Evolutionary conservation across 2,329 filamentous ascomycete species (phyloP).

Genomic region (Xylaria sp.): DNA sequence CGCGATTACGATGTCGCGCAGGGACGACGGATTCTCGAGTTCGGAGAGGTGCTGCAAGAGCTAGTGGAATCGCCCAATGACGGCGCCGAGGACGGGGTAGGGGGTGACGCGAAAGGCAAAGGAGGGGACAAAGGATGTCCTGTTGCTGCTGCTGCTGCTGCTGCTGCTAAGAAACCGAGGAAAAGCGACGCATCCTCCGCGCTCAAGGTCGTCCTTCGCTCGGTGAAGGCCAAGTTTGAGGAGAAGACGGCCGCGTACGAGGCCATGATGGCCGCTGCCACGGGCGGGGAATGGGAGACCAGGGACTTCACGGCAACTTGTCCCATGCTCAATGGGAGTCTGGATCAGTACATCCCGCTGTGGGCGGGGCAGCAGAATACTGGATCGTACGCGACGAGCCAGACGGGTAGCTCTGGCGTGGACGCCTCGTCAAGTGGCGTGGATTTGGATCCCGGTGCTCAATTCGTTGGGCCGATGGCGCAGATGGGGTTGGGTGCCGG

Average conservation of each 20-base stretch:
- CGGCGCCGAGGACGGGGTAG: neutral
- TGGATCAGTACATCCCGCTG: constrained; percentile 58
- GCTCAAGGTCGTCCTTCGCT: constrained; percentile 58
- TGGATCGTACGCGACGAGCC: constrained; percentile 23
- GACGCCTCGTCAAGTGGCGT: constrained; percentile 16
- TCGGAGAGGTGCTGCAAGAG: constrained; percentile 45
- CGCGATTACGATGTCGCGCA: constrained; percentile 51
- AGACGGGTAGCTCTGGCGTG: constrained; percentile 18
- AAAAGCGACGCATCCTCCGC: constrained; percentile 58
- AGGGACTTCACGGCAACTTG: constrained; percentile 50
- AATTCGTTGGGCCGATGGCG: constrained; percentile 22
- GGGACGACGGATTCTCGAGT: constrained; percentile 54
- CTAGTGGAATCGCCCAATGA: neutral
- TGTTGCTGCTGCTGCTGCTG: neutral
- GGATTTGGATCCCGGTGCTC: constrained; percentile 1
- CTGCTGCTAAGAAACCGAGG: constrained; percentile 7
- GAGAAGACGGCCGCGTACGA: constrained; percentile 53
- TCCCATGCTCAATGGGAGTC: constrained; percentile 63
- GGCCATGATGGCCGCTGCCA: constrained; percentile 32
- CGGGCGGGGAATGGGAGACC: constrained; percentile 31
- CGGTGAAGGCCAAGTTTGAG: constrained; percentile 60
- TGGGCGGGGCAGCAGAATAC: constrained; percentile 56
- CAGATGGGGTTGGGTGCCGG: constrained; percentile 23
- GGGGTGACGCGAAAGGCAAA: constrained; percentile 31
- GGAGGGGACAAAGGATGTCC: constrained; percentile 15